A percentile compares a stretch with the other conserved stretches of the same genome.
phyloP scores from a whole-genome alignment of 768 basidiomycete genomes.

The Coprinopsis marcescibilis region DNA sequence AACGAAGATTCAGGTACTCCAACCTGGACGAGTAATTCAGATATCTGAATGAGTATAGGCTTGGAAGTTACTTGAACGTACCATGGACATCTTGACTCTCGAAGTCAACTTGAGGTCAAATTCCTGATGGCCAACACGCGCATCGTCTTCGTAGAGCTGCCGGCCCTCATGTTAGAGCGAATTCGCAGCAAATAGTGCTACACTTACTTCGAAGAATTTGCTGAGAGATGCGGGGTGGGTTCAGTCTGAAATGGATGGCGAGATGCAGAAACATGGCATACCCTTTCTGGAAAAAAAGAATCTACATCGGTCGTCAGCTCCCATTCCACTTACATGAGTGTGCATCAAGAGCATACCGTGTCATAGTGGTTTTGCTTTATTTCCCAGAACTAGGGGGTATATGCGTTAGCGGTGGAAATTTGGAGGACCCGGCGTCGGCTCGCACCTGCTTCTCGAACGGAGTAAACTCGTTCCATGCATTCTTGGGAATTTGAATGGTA shows the following conservation, averaged over 20 bases:
- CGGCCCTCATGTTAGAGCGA: conserved; percentile 8
- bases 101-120: conserved; percentile 92
- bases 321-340: too few species aligned
- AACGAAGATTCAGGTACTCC: conserved; percentile 94
- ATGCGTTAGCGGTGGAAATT: conserved; percentile 3
- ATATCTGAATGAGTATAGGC: neutral
- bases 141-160: conserved; percentile 93
- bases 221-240: conserved; percentile 31
- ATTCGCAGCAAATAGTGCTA: neutral
- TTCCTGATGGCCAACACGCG: conserved; percentile 84
- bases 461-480: conserved; percentile 78
- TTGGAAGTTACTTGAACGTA: conserved; percentile 24
- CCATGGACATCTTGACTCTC: conserved; percentile 99
- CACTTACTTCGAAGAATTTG: conserved; percentile 71
- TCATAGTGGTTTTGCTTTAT: conserved; percentile 98
- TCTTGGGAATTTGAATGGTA: conserved; percentile 74
- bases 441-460: conserved; percentile 89
- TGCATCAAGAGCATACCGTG: conserved; percentile 49
- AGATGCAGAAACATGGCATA: conserved; percentile 26
- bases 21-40: conserved; percentile 44
- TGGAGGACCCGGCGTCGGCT: conserved; percentile 7
- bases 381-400: conserved; percentile 65
- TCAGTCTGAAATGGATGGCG: too few species aligned
- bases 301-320: conserved; percentile 34
- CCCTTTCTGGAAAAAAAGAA: conserved; percentile 99